Evolutionary conservation across 768 basidiomycete species (phyloP).

Genomic region (Boletus eberwhitei): DNA sequence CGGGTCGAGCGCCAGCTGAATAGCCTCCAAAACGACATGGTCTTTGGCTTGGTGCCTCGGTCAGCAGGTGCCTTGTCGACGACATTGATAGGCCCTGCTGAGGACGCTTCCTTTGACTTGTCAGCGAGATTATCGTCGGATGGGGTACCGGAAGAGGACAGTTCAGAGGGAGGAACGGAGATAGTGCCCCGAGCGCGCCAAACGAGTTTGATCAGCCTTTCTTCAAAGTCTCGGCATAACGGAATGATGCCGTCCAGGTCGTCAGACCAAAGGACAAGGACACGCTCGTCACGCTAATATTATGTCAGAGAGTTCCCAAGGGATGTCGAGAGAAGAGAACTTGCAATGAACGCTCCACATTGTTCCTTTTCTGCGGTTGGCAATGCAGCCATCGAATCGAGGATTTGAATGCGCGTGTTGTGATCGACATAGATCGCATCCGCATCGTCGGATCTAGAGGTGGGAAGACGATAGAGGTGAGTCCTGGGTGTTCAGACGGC

Average conservation of each 20-base stretch:
- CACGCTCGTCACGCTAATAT: conserved; percentile 72
- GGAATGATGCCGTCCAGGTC: conserved; percentile 77
- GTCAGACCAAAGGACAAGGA: conserved; percentile 84
- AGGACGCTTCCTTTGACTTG: conserved; percentile 33
- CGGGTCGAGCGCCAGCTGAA: conserved; percentile 50
- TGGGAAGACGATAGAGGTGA: neutral
- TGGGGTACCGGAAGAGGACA: conserved; percentile 44
- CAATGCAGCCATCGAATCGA: conserved; percentile 65
- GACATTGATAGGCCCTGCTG: conserved; percentile 12
- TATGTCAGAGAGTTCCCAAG: neutral
- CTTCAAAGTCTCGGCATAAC: conserved; percentile 67
- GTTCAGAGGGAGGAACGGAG: conserved; percentile 34
- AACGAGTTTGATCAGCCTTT: conserved; percentile 76
- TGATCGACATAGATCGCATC: conserved; percentile 65
- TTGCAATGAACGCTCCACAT: conserved; percentile 83
- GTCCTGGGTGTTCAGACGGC: neutral
- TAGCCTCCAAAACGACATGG: conserved; percentile 18
- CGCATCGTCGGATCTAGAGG: conserved; percentile 52
- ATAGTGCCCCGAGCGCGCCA: conserved; percentile 52
- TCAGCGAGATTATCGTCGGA: conserved; percentile 58
- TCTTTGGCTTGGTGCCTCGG: neutral
- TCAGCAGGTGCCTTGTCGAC: neutral
- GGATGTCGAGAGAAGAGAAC: conserved; percentile 7
- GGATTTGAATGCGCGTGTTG: conserved; percentile 84
- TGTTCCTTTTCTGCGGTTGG: conserved; percentile 87